A percentile compares a stretch with the other conserved stretches of the same genome.
Conservation (phyloP, 352 stramenopile species). For the Pythium aquatile region DNA sequence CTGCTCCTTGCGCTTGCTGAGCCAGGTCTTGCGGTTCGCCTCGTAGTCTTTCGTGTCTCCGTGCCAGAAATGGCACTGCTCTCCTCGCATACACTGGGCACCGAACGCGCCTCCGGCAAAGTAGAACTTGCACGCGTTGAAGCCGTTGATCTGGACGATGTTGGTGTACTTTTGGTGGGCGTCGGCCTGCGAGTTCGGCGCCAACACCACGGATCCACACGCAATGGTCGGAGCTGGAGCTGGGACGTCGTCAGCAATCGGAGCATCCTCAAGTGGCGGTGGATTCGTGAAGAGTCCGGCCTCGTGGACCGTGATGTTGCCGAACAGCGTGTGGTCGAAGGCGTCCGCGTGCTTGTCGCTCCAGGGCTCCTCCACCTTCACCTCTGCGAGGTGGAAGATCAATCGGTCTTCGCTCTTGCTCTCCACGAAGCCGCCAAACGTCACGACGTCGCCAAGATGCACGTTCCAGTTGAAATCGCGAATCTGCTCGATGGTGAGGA, state of each 20-base stretch:
- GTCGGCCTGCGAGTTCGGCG: constrained; percentile 48
- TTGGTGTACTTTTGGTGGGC: constrained; percentile 75
- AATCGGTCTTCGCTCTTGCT: constrained; percentile 46
- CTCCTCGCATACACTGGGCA: constrained; percentile 60
- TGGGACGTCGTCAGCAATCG: neutral
- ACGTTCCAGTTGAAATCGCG: constrained; percentile 79
- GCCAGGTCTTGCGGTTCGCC: constrained; percentile 62
- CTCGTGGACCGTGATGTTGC: constrained; percentile 25
- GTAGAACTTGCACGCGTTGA: constrained; percentile 87
- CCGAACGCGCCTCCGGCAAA: constrained; percentile 62
- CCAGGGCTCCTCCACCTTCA: constrained; percentile 61
- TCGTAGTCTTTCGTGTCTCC: constrained; percentile 58
- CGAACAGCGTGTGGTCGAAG: constrained; percentile 53
- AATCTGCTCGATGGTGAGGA: constrained; percentile 59
- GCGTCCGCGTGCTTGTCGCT: constrained; percentile 42
- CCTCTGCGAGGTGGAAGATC: constrained; percentile 51
- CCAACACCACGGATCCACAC: constrained; percentile 41
- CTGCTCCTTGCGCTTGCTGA: constrained; percentile 62
- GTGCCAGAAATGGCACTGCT: constrained; percentile 82
- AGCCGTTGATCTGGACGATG: constrained; percentile 74
- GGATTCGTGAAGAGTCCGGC: constrained; percentile 24
- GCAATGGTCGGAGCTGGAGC: neutral
- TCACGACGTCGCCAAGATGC: constrained; percentile 69
- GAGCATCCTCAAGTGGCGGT: constrained; percentile 8
- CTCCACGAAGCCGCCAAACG: constrained; percentile 38